phyloP scores from a whole-genome alignment of 139 green algal genomes.

The Edaphochlamys debaryana region DNA sequence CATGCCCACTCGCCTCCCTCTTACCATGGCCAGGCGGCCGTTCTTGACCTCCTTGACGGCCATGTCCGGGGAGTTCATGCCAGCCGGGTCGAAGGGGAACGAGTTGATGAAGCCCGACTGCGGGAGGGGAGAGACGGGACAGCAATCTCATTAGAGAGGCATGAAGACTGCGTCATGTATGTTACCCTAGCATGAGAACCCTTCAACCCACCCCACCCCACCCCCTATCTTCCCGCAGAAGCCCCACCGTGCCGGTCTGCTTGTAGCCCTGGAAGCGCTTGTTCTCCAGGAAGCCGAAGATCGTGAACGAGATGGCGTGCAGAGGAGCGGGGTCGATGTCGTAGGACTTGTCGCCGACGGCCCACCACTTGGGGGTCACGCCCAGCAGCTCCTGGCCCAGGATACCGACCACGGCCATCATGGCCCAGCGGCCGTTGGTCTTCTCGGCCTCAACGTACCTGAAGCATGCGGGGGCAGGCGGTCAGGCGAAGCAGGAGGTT shows the following conservation, averaged over 20 bases:
- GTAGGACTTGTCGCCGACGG: conserved; percentile 69
- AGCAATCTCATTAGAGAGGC: too few species aligned
- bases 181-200: too few species aligned
- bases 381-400: conserved; percentile 76
- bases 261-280: conserved; percentile 87
- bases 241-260: conserved; percentile 82
- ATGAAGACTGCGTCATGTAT: too few species aligned
- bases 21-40: conserved; percentile 91
- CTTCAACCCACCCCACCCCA: too few species aligned
- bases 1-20: too few species aligned
- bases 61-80: conserved; percentile 83
- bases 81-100: conserved; percentile 89
- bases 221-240: too few species aligned
- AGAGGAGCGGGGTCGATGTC: conserved; percentile 67
- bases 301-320: conserved; percentile 71
- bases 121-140: background rate
- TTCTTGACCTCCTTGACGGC: conserved; percentile 98
- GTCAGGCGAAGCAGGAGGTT: too few species aligned
- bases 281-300: conserved; percentile 86
- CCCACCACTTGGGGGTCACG: conserved; percentile 69
- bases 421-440: conserved; percentile 92
- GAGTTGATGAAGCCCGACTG: conserved; percentile 86
- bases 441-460: conserved; percentile 89
- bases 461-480: too few species aligned
- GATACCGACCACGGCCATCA: conserved; percentile 86